These are phyloP conservation scores for Amanita inopinata DNA, from an alignment of 768 basidiomycete species.

Conservation along the genomic window DNA sequence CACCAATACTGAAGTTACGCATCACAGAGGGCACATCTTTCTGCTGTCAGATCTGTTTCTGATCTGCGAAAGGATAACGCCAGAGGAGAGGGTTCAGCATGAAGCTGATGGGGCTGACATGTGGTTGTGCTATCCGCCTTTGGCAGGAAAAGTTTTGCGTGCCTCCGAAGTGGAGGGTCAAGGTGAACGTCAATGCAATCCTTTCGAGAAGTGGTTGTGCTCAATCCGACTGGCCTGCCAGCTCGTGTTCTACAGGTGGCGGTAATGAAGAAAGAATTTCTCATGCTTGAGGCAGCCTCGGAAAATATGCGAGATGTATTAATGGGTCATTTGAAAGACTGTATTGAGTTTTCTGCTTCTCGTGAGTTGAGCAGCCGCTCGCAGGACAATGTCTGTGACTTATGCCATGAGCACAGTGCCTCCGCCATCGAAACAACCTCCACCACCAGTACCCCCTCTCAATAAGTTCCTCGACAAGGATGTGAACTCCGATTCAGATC, in stretches of 20 bases:
- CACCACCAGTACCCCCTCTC: conserved; percentile 56
- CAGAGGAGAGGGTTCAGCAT: conserved; percentile 43
- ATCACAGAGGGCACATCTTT: conserved; percentile 72
- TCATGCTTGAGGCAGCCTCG: conserved; percentile 58
- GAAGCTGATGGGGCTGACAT: conserved; percentile 64
- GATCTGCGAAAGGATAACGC: conserved; percentile 76
- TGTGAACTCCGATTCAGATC: no score
- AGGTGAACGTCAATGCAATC: conserved; percentile 30
- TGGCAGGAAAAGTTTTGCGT: conserved; percentile 87
- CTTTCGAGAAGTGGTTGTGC: not conserved
- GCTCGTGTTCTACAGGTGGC: conserved; percentile 67
- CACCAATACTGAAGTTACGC: conserved; percentile 66
- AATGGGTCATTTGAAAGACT: conserved; percentile 66
- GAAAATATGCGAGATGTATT: conserved; percentile 50
- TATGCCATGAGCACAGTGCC: conserved; percentile 30
- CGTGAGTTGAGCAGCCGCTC: conserved; percentile 35
- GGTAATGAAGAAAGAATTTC: conserved; percentile 82
- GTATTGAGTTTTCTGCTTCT: conserved; percentile 69
- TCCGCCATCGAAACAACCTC: conserved; percentile 49
- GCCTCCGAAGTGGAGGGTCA: conserved; percentile 52
- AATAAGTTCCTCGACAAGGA: not conserved
- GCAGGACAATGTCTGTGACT: not conserved
- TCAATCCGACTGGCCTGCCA: conserved; percentile 23
- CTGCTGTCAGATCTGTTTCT: conserved; percentile 91
- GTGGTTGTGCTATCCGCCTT: conserved; percentile 90